Percentiles rank a stretch among this genome's conserved stretches.
phyloP scores from a whole-genome alignment of 805 yeast genomes.

The Saturnispora halmiae region DNA sequence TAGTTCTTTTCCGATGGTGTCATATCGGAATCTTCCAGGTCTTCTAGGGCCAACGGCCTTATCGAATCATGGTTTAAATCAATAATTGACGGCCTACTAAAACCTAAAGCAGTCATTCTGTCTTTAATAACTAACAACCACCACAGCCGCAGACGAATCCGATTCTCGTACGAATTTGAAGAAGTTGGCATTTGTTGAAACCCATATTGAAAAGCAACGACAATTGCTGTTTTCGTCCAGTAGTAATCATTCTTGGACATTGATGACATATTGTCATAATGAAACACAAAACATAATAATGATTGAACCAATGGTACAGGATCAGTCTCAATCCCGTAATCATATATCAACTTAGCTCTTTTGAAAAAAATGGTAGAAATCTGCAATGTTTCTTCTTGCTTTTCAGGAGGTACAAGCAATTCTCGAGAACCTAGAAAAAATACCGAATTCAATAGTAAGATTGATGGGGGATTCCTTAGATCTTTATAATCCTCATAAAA shows the following conservation, averaged over 20 bases:
- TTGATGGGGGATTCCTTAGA: slow-evolving; percentile 49
- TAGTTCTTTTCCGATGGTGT: slow-evolving; percentile 43
- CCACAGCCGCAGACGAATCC: slow-evolving; percentile 35
- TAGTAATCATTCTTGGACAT: slow-evolving; percentile 56
- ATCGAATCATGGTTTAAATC: slow-evolving; percentile 69
- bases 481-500: slow-evolving; percentile 55
- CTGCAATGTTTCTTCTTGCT: slow-evolving; percentile 37
- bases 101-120: slow-evolving; percentile 57
- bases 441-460: slow-evolving; percentile 53
- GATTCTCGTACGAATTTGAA: slow-evolving; percentile 17
- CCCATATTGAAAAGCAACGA: slow-evolving; percentile 69
- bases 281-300: slow-evolving; percentile 27
- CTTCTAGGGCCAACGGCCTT: slow-evolving; percentile 58
- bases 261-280: slow-evolving; percentile 21
- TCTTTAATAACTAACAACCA: slow-evolving; percentile 72
- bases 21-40: slow-evolving; percentile 49
- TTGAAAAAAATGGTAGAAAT: slow-evolving; percentile 29
- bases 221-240: slow-evolving; percentile 66
- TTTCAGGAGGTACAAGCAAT: slow-evolving; percentile 40
- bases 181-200: slow-evolving; percentile 42
- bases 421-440: slow-evolving; percentile 60
- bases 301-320: slow-evolving; percentile 56
- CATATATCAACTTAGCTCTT: slow-evolving; percentile 55
- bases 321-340: slow-evolving; percentile 59
- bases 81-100: slow-evolving; percentile 63